Conservation (phyloP, 257 asterid species). For the Thymus mandschuricus region DNA sequence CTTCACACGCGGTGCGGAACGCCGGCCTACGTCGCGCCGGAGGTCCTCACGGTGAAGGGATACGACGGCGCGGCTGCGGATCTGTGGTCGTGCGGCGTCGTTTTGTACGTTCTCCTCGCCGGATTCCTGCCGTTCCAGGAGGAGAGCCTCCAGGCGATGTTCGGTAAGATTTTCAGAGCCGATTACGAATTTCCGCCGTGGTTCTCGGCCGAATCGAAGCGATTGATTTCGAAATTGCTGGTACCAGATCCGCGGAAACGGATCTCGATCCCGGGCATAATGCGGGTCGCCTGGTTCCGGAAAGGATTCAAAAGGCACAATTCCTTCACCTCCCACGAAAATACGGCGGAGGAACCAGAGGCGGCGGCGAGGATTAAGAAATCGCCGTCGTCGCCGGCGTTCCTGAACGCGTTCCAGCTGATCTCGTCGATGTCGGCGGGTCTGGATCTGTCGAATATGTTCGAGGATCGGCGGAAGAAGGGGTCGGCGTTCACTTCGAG, state of each 20-base stretch:
- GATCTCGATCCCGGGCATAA: conserved; percentile 48
- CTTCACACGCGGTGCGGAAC: conserved; percentile 70
- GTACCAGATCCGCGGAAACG: conserved; percentile 54
- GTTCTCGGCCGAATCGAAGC: conserved; percentile 49
- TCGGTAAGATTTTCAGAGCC: conserved; percentile 45
- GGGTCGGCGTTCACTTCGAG: conserved; percentile 47
- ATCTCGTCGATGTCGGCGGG: conserved; percentile 65
- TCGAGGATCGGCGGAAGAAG: conserved; percentile 49
- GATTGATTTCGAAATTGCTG: conserved; percentile 50
- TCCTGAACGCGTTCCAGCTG: conserved; percentile 59
- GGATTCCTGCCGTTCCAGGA: conserved; percentile 62
- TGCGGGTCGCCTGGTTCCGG: conserved; percentile 55
- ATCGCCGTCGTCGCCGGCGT: conserved; percentile 63
- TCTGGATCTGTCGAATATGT: conserved; percentile 58
- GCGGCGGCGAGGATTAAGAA: conserved; percentile 44
- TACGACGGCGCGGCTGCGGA: conserved; percentile 66
- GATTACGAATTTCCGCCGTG: conserved; percentile 54
- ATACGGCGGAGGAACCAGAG: conserved; percentile 37
- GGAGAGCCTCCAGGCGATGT: conserved; percentile 45
- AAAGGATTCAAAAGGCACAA: conserved; percentile 40
- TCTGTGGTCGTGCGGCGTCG: conserved; percentile 69
- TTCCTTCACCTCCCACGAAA: conserved; percentile 34
- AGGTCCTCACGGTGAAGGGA: conserved; percentile 48
- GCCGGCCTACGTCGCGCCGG: conserved; percentile 67
- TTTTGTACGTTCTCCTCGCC: conserved; percentile 59